Evolutionary conservation across 1,284 basidiomycete species (phyloP).

Genomic region (Rhodotorula sp.): DNA sequence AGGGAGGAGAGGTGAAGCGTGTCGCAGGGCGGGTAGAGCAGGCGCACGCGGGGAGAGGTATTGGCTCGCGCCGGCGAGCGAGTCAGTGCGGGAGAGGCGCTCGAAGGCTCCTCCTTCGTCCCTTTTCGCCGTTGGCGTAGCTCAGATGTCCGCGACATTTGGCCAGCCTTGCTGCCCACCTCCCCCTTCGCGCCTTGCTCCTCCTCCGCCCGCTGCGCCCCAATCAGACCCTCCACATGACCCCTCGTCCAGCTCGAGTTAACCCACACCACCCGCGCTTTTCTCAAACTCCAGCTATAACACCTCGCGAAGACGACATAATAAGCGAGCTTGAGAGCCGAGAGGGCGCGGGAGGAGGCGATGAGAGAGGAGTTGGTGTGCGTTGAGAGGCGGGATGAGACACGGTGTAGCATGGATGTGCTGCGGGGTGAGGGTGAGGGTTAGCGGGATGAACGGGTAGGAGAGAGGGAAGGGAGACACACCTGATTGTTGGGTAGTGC

Average conservation of each 20-base stretch:
- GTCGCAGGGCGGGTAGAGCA: conserved; percentile 86
- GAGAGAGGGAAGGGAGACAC: neutral
- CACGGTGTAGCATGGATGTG: conserved; percentile 86
- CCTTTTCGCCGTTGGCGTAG: neutral
- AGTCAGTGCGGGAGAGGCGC: neutral
- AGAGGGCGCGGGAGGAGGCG: conserved; percentile 62
- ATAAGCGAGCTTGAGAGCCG: conserved; percentile 75
- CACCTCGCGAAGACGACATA: conserved; percentile 82
- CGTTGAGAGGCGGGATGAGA: conserved; percentile 54
- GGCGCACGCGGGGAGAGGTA: conserved; percentile 35
- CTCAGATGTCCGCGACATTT: too few species aligned
- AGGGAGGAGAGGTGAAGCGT: conserved; percentile 69
- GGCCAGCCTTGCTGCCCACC: neutral
- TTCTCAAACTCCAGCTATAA: conserved; percentile 73
- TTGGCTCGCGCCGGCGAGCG: too few species aligned
- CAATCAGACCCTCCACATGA: conserved; percentile 73
- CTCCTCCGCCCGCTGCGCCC: neutral
- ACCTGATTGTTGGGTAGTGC: conserved; percentile 90
- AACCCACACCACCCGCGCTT: conserved; percentile 73
- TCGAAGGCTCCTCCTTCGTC: neutral
- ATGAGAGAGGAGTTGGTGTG: conserved; percentile 68
- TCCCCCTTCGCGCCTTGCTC: neutral
- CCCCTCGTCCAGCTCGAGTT: conserved; percentile 94
- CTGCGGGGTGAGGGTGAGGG: conserved; percentile 44
- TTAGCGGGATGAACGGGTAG: too few species aligned